Percentiles rank a stretch among this genome's conserved stretches.
These are phyloP conservation scores for Hypoxylon lenormandii DNA, from an alignment of 495 filamentous ascomycete species.

Conservation along the genomic window DNA sequence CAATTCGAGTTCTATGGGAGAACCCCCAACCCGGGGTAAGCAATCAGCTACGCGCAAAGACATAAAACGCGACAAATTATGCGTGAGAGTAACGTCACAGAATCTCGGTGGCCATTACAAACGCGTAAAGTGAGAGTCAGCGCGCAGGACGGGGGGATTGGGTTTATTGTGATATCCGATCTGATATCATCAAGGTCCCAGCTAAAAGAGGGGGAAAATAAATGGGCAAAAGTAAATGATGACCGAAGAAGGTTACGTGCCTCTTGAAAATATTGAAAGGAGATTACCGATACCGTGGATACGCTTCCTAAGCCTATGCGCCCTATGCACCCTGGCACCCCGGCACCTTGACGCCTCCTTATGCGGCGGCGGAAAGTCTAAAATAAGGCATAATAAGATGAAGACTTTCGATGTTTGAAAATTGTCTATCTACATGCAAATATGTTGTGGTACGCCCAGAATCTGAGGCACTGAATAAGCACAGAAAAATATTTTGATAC, in stretches of 20 bases:
- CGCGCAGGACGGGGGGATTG: background rate
- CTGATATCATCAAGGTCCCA: background rate
- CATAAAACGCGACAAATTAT: background rate
- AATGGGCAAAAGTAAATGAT: background rate
- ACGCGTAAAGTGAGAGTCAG: background rate
- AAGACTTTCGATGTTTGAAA: too few relatives aligned
- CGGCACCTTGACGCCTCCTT: background rate
- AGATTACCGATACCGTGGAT: conserved; percentile 2
- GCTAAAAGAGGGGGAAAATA: background rate
- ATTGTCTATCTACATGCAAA: too few relatives aligned
- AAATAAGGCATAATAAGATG: background rate
- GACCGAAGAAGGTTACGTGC: background rate
- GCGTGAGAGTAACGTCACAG: background rate
- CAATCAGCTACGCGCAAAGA: too few relatives aligned
- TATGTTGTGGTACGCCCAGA: too few relatives aligned
- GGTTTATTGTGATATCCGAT: background rate
- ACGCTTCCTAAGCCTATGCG: background rate
- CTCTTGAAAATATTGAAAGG: background rate
- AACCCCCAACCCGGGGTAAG: too few relatives aligned
- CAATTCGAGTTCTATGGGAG: too few relatives aligned
- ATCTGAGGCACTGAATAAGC: too few relatives aligned
- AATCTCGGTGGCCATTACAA: background rate
- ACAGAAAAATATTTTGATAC: too few relatives aligned
- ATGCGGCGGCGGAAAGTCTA: background rate
- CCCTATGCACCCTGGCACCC: background rate